Base-by-base conservation (phyloP, 2,329 filamentous ascomycete species). In the Fusarium verrucosum region DNA sequence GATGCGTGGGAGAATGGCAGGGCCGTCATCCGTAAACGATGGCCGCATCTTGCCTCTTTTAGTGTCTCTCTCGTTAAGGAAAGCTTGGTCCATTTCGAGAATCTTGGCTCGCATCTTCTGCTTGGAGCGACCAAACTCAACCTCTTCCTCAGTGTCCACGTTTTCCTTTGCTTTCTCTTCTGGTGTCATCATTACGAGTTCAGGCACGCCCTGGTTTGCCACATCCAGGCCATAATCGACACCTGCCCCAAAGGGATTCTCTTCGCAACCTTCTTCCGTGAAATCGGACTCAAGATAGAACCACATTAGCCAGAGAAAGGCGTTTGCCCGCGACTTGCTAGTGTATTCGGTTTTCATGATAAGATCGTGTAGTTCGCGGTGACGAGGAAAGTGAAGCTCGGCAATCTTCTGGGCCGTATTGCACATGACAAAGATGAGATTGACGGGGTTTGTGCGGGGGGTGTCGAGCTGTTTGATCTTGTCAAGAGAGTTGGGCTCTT, bases 261-360 rank as follows among this genome's bases (percentile, higher is more conserved):
- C 89, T 43, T 92, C 85, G 40, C 92, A 94, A 53, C 92, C 92
- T 71, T 97, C 92, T 69, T 90, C 88, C 0, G 92, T 92, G 69
- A 97, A 98, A 75, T 97, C 92, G 25, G 94, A 97, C 76, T 99
- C 95, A 17, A 99, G 85, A 74, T 99, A 98, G 82, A 95, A 97
- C 95, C 95, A 99, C 88, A 99, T 96, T 64, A 99, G 82, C 95
- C 95, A 99, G 19, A 99, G 80, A 70, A 99, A 99, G 1, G 94
- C 94, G 40, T 82, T 88, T 1, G 95, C 94, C 63, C 95, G 87
- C 62, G 92, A 96, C 68, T 83, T 80, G 77, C 94, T 98, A 55
- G 89, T 92, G 60, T 92, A 85, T 22, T 91, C 90, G 2, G 89
- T 89, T 73, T 92, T 89, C 94, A 98, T 98, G 70, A 99, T 90